Percentiles rank a stretch among this genome's conserved stretches.
Evolutionary conservation across 1,139 yeast genomes (phyloP).

Genomic region (Yamadazyma conglobata): DNA sequence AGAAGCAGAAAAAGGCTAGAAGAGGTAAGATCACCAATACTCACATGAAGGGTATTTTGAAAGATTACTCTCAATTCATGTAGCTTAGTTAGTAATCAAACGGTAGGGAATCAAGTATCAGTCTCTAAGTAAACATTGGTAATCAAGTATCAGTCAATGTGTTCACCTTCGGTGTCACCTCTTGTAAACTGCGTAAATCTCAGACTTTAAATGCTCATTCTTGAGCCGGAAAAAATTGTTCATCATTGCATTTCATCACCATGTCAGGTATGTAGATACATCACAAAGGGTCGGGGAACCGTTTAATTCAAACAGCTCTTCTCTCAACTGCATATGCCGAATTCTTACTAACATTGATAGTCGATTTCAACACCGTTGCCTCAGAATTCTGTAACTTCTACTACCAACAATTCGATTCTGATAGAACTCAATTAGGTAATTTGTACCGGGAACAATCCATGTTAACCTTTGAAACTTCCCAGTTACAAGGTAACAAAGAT

Average conservation of each 20-base stretch:
- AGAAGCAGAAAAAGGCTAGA: conserved; percentile 88
- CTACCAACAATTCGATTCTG: conserved; percentile 92
- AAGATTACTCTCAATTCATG: conserved; percentile 63
- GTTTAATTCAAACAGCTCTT: no score
- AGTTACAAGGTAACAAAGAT: conserved; percentile 89
- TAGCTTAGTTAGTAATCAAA: no score
- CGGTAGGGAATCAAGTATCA: no score
- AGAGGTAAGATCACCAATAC: conserved; percentile 93
- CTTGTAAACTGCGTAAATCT: conserved; percentile 9
- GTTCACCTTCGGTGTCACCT: no score
- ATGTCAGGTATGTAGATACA: conserved; percentile 17
- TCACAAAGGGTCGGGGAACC: no score
- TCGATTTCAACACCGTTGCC: conserved; percentile 71
- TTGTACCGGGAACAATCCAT: conserved; percentile 95
- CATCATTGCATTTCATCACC: conserved; percentile 1
- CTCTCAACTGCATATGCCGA: neutral
- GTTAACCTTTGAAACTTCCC: conserved; percentile 94
- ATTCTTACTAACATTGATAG: conserved; percentile 18
- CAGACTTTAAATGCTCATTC: neutral
- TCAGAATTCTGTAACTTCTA: conserved; percentile 89
- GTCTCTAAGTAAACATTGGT: no score
- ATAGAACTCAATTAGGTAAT: conserved; percentile 89
- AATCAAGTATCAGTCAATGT: no score
- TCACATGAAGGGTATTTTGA: conserved; percentile 92
- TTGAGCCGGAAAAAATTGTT: neutral